Evolutionary conservation across 23 red algal genomes (phyloP), one percentile per base, ranked within the genome.

Genomic region (Chondrus crispus): DNA sequence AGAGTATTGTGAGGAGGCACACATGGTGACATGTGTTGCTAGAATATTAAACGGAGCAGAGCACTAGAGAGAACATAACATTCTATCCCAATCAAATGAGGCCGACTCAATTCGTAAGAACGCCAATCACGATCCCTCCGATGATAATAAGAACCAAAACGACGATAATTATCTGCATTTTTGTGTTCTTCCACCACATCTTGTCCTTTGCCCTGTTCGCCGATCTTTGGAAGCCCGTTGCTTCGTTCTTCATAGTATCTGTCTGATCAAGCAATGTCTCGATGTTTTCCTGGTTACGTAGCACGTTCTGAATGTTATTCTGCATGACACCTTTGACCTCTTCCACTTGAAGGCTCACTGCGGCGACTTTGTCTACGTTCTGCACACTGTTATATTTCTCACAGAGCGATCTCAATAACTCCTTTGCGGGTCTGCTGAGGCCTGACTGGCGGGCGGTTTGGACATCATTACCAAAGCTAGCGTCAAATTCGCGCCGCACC

Each of bases 251-350:
- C 95, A 98, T 81, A 16, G 58, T 90, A 73, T 98, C 95, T 20
- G 95, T 84, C 77, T 93, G 95, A 44, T 84, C 88, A 19, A 93
- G 91, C 44, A 98, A 62, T 39, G 87, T 90, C 30, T 98, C 89
- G 16, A 98, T 84, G 49, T 94, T 93, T 37, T 98, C 95, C 51
- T 89, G 82, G 52, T 95, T 98, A 4, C 88, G 74, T 54, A 98
- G 81, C 44, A 95, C 95, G 2, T 53, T 46, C 79, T 98, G 85
- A 39, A 98, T 90, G 51, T 98, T 98, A 86, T 93, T 81, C 41
- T 93, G 81, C 95, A 98, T 98, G n/a, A 69, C 83, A 42, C 87
- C 95, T 58, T 98, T 93, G 14, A 98, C 95, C 69, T 93, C 95
- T 18, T 93, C 95, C 18, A 98, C 95, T 74, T 94, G 95, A 77